Evolutionary conservation across 164 flowering plant genomes (phyloP), one percentile per base, ranked within the genome.

Genomic region (Brasenia schreberi): DNA sequence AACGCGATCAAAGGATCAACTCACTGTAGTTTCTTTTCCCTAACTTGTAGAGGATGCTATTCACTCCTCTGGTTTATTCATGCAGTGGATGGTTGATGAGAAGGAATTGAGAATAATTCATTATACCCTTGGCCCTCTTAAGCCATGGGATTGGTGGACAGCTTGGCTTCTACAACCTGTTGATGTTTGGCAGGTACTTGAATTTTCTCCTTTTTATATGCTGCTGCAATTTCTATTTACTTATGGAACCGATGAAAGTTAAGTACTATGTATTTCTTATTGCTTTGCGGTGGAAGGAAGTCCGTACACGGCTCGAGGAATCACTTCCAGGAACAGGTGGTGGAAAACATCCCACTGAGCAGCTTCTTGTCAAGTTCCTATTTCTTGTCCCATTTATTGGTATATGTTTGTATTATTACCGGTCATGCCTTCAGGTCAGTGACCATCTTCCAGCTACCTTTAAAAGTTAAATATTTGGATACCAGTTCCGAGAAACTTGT

Each of bases 101-200:
- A 79, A 75, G 67, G 89, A 94, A 80, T 89, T 94, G n/a, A 81
- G 81, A 64, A 88, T 94, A 68, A 89, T 94, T 70, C 99, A 94
- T 78, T 94, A 94, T 74, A 94, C 99, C n/a, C 96, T 94, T 72
- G 99, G 99, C 5, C 97, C 97, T 49, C 92, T 94, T 43, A 94
- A 94, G 71, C 97, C 99, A 66, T 94, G 99, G 99, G 99, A 94
- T 75, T 94, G 99, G 99, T 94, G 97, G 97, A 94, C 99, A 45
- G 84, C 97, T 42, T 94, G 99, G 99, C 89, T 94, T 58, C 73
- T 94, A 67, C 88, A 91, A 77, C 99, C 99, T 65, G 99, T 94
- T 77, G 97, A 94, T 73, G 81, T 88, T 61, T 94, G 99, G 99
- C 99, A 94, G 97, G 96, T 91, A 76, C 17, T 52, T n/a, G 9